phyloP scores from a whole-genome alignment of 106 monocot genomes.

The Apostasia shenzhenica region DNA sequence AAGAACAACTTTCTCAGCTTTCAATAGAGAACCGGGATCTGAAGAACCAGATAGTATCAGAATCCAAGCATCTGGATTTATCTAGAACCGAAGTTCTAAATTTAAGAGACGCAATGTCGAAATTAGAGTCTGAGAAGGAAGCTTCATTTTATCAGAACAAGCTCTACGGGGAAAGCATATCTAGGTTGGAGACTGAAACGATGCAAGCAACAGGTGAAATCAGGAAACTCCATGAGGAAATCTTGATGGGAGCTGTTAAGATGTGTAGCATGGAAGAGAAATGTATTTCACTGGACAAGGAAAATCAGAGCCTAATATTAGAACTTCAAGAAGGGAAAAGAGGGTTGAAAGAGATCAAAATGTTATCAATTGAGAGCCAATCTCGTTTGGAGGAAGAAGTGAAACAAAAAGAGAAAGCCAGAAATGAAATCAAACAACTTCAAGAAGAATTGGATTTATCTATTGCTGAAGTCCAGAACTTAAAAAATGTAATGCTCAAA shows the following conservation, averaged over 20 bases:
- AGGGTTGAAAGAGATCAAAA: constrained; percentile 24
- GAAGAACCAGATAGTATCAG: constrained; percentile 29
- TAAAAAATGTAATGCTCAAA: constrained; percentile 30
- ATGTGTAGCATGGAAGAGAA: constrained; percentile 28
- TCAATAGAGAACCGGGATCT: constrained; percentile 37
- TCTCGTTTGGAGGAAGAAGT: constrained; percentile 5
- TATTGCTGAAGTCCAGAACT: constrained; percentile 14
- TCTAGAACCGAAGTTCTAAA: constrained; percentile 25
- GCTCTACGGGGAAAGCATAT: constrained; percentile 35
- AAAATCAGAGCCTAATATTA: constrained; percentile 17
- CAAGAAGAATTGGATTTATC: neutral
- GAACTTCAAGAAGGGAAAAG: constrained; percentile 12
- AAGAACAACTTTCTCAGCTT: constrained; percentile 2
- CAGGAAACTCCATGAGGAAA: constrained; percentile 49
- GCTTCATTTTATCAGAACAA: constrained; percentile 36
- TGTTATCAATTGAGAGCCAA: constrained; percentile 1
- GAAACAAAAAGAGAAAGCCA: neutral
- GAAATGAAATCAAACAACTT: neutral
- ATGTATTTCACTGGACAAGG: constrained; percentile 18
- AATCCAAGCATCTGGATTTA: constrained; percentile 35
- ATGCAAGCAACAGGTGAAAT: constrained; percentile 29
- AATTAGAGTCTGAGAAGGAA: constrained; percentile 54
- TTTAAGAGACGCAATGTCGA: constrained; percentile 31
- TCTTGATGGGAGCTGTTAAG: constrained; percentile 17
- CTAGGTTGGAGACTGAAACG: constrained; percentile 48